Conservation (phyloP, 257 asterid species). For the Rhazya stricta region DNA sequence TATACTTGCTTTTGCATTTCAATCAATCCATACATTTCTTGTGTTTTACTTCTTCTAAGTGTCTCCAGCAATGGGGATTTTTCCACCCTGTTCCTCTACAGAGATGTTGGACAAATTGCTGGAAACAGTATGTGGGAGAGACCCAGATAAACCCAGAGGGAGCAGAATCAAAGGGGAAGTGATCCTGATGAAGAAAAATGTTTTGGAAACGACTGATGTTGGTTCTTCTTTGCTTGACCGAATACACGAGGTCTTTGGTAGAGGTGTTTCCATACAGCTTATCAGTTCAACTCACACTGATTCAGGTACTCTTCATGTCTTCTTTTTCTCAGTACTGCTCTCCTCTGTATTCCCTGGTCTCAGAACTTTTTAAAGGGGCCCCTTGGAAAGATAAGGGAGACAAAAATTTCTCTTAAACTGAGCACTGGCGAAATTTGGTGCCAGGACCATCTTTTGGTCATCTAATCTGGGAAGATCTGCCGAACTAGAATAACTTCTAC, state of each 20-base stretch:
- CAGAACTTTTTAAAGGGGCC: not conserved
- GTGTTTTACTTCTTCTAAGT: not conserved
- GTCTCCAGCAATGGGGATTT: not conserved
- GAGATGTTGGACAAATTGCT: conserved; percentile 44
- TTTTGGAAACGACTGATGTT: conserved; percentile 42
- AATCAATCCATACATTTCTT: not conserved
- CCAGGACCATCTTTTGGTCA: not conserved
- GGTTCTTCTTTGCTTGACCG: conserved; percentile 54
- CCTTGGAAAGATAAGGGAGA: not conserved
- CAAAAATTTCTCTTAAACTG: not conserved
- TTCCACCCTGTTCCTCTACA: not conserved
- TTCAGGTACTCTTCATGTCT: conserved; percentile 26
- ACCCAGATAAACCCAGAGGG: conserved; percentile 22
- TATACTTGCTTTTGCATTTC: not conserved
- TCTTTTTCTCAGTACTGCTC: not conserved
- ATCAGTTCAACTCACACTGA: conserved; percentile 39
- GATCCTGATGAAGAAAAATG: conserved; percentile 59
- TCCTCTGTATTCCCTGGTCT: not conserved
- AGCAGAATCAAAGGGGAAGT: conserved; percentile 42
- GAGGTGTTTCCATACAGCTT: conserved; percentile 55
- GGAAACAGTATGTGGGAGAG: conserved; percentile 37
- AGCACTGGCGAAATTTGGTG: not conserved
- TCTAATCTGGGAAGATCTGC: not conserved
- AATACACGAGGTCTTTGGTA: conserved; percentile 49
- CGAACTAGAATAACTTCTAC: too few relatives aligned